Evolutionary conservation across 108 stramenopile genomes (phyloP).

Genomic region (Discostella pseudostelligera): DNA sequence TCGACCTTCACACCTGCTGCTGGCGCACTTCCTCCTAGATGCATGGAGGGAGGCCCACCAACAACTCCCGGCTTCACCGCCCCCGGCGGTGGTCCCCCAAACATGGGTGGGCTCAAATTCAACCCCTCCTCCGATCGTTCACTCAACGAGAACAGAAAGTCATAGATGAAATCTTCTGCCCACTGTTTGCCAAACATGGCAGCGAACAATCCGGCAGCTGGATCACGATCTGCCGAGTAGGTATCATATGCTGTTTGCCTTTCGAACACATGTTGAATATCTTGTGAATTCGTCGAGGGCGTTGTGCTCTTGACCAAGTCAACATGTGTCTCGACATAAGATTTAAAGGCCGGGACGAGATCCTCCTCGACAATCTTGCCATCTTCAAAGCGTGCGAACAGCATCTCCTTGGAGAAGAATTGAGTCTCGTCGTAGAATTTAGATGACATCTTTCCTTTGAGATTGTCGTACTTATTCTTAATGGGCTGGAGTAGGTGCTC

Average conservation of each 20-base stretch:
- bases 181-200: constrained; percentile 93
- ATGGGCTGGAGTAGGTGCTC: constrained; percentile 81
- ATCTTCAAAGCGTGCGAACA: constrained; percentile 92
- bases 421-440: constrained; percentile 94
- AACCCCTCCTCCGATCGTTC: constrained; percentile 51
- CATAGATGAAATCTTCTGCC: constrained; percentile 88
- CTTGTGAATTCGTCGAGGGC: constrained; percentile 14
- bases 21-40: neutral
- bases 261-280: constrained; percentile 50
- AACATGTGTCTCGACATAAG: constrained; percentile 74
- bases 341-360: constrained; percentile 86
- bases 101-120: constrained; percentile 35
- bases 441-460: constrained; percentile 86
- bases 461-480: constrained; percentile 78
- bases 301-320: constrained; percentile 49
- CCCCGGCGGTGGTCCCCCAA: constrained; percentile 33
- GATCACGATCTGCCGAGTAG: constrained; percentile 92
- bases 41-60: neutral
- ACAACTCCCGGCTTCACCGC: neutral
- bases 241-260: constrained; percentile 91
- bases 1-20: neutral
- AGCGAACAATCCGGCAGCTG: constrained; percentile 91
- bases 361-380: constrained; percentile 58
- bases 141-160: constrained; percentile 86
- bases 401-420: constrained; percentile 92